Evolutionary conservation across 208 protist genomes (phyloP).

Genomic region (Trichomonas tenax): DNA sequence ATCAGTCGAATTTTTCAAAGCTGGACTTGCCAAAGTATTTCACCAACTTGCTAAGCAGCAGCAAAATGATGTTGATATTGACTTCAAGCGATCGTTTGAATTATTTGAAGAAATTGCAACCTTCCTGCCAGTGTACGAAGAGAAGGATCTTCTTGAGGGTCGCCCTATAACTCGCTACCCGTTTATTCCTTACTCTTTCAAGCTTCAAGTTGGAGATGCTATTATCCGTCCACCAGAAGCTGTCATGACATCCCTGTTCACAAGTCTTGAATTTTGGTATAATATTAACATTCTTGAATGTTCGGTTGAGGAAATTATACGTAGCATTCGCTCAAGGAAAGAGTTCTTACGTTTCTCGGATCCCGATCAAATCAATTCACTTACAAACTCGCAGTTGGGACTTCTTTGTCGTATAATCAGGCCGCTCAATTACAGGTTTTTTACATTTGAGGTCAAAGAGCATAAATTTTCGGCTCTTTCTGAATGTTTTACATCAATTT

Average conservation of each 20-base stretch:
- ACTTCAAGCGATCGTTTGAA: neutral
- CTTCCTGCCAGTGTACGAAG: neutral
- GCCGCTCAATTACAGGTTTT: neutral
- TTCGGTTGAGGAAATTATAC: neutral
- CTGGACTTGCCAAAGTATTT: neutral
- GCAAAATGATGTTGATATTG: neutral
- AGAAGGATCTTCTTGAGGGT: neutral
- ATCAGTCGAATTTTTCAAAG: neutral
- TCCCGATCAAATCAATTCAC: no score
- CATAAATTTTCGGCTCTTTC: neutral
- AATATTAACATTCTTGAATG: neutral
- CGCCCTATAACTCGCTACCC: no score
- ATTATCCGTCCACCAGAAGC: no score
- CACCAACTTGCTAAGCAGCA: neutral
- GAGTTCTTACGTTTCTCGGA: neutral
- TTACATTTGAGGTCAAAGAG: neutral
- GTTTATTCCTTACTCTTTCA: no score
- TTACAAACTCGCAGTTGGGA: neutral
- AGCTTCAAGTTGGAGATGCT: neutral
- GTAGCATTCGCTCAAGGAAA: neutral
- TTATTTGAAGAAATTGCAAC: neutral
- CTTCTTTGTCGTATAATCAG: neutral
- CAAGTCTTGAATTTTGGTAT: neutral
- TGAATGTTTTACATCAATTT: neutral
- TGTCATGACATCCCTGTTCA: neutral